Percentiles rank a stretch among this genome's conserved stretches.
These are phyloP conservation scores for Tirmania nivea DNA, from an alignment of 495 filamentous ascomycete species.

Conservation along the genomic window DNA sequence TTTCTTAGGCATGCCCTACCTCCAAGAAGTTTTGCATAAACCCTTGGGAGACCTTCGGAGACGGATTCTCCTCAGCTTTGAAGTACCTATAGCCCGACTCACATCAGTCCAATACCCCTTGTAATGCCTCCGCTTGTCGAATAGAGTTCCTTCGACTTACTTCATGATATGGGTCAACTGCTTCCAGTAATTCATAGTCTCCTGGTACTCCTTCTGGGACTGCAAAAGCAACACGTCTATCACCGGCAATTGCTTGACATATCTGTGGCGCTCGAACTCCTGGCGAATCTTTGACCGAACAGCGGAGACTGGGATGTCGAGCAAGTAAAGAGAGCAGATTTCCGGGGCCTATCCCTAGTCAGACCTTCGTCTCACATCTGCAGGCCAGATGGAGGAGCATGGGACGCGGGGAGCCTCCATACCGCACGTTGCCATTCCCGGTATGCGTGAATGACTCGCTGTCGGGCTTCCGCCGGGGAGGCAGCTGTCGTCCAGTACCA, in stretches of 20 bases:
- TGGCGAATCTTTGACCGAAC: constrained; percentile 89
- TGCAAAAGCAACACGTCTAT: constrained; percentile 77
- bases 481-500: neutral
- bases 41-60: constrained; percentile 52
- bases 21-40: constrained; percentile 91
- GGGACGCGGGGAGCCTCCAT: constrained; percentile 20
- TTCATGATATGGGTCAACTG: constrained; percentile 91
- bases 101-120: neutral
- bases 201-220: constrained; percentile 84
- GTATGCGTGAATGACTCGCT: neutral
- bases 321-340: constrained; percentile 85
- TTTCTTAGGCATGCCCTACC: constrained; percentile 25
- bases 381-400: constrained; percentile 44
- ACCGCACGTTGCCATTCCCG: neutral
- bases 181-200: constrained; percentile 99
- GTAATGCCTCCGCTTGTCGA: neutral
- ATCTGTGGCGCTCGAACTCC: constrained; percentile 92
- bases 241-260: constrained; percentile 64
- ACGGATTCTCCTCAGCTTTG: constrained; percentile 65
- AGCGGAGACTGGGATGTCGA: constrained; percentile 66
- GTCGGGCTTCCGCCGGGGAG: neutral
- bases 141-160: constrained; percentile 20
- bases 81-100: constrained; percentile 32
- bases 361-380: constrained; percentile 84
- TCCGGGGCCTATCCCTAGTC: constrained; percentile 98